These are phyloP conservation scores for Clitopilus hobsonii DNA, from an alignment of 768 basidiomycete species.

Conservation along the genomic window DNA sequence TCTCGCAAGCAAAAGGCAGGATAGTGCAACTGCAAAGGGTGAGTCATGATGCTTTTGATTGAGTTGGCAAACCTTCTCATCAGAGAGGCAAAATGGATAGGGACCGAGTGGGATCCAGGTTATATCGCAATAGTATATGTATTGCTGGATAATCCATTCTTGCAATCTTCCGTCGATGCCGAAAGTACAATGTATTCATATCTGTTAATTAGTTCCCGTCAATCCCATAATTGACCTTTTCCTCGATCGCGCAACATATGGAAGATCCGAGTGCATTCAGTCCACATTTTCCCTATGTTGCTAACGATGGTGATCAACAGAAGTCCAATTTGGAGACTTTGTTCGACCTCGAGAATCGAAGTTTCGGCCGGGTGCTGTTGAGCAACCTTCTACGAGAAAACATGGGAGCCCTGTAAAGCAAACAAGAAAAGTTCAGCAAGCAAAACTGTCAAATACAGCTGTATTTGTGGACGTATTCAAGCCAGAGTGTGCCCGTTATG, in stretches of 20 bases:
- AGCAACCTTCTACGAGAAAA: neutral
- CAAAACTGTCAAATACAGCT: too few species aligned
- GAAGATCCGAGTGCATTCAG: neutral
- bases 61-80: too few species aligned
- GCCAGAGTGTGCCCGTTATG: too few species aligned
- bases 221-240: neutral
- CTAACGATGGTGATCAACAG: too few species aligned
- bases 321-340: too few species aligned
- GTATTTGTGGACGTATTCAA: too few species aligned
- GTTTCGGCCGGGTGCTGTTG: neutral
- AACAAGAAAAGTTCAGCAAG: too few species aligned
- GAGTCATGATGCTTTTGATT: too few species aligned
- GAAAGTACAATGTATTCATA: neutral
- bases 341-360: neutral
- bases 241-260: neutral
- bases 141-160: neutral
- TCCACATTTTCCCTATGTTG: neutral
- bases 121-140: neutral
- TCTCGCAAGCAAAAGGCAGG: slow-evolving; percentile 21
- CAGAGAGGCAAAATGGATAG: too few species aligned
- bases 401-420: neutral
- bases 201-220: neutral
- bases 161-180: too few species aligned
- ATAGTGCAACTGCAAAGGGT: slow-evolving; percentile 19
- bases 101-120: slow-evolving; percentile 2